A percentile compares a stretch with the other conserved stretches of the same genome.
Evolutionary conservation across 2,329 filamentous ascomycete species (phyloP).

Genomic region (Xylariomycetidae sp.): DNA sequence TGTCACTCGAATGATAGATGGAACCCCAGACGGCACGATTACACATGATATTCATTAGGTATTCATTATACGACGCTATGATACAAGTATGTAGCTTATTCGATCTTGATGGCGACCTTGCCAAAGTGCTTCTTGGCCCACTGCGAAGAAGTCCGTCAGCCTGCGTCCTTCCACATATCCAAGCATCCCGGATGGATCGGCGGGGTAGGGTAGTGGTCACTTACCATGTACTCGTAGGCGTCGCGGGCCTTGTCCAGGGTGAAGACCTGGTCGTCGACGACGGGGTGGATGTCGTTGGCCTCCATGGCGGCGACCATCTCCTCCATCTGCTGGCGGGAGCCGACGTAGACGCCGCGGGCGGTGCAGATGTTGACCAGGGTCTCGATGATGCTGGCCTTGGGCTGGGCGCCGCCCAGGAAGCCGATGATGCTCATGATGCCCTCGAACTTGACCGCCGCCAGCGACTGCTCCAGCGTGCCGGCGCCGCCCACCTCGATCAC

Average conservation of each 20-base stretch:
- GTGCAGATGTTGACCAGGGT: constrained; percentile 33
- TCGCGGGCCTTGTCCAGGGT: constrained; percentile 30
- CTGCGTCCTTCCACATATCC: background rate
- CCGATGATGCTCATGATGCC: constrained; percentile 41
- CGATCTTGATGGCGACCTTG: constrained; percentile 46
- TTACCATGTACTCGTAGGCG: constrained; percentile 49
- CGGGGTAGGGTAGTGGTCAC: constrained; percentile 5
- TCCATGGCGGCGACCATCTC: constrained; percentile 39
- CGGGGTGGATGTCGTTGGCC: constrained; percentile 35
- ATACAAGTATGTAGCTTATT: too few relatives aligned
- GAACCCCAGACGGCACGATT: too few relatives aligned
- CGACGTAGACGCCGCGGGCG: constrained; percentile 35
- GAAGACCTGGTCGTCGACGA: constrained; percentile 33
- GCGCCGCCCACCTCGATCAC: constrained; percentile 43
- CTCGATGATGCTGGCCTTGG: constrained; percentile 47
- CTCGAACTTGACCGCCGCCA: constrained; percentile 38
- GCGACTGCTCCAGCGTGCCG: constrained; percentile 36
- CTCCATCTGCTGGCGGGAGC: constrained; percentile 33
- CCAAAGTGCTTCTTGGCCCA: constrained; percentile 49
- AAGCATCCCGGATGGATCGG: background rate
- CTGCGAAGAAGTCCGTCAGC: constrained; percentile 15
- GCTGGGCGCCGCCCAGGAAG: constrained; percentile 35
- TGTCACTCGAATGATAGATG: too few relatives aligned
- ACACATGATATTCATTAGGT: too few relatives aligned
- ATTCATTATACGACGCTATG: too few relatives aligned